Percentiles rank a stretch among this genome's conserved stretches.
phyloP scores from a whole-genome alignment of 257 asterid species.

The Solanum chiquidenum region DNA sequence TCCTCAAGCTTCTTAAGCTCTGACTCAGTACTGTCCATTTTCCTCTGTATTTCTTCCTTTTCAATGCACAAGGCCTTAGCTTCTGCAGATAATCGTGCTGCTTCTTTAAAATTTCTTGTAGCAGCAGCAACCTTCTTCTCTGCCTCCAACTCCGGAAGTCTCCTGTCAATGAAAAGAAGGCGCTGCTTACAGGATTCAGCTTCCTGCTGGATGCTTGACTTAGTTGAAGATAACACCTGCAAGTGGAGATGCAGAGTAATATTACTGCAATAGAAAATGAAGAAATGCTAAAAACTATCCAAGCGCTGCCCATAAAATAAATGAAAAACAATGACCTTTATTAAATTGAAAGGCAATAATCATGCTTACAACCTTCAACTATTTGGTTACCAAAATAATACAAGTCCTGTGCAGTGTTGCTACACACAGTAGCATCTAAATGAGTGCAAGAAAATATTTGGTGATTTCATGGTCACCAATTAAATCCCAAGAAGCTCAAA shows the following conservation, averaged over 20 bases:
- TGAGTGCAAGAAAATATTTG: too few species aligned
- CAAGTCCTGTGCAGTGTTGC: too few species aligned
- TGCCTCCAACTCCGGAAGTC: conserved; percentile 39
- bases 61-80: conserved; percentile 25
- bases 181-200: conserved; percentile 28
- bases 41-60: conserved; percentile 19
- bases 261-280: too few species aligned
- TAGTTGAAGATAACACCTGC: conserved; percentile 31
- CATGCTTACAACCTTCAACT: too few species aligned
- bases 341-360: too few species aligned
- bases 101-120: conserved; percentile 43
- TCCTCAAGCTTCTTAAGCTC: conserved; percentile 27
- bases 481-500: too few species aligned
- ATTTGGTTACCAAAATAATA: too few species aligned
- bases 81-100: conserved; percentile 34
- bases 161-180: conserved; percentile 30
- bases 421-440: too few species aligned
- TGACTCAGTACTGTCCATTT: conserved; percentile 10
- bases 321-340: too few species aligned
- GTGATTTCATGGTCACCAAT: too few species aligned
- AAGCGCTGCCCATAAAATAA: too few species aligned
- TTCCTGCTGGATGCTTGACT: conserved; percentile 35
- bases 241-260: not conserved
- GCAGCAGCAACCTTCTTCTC: conserved; percentile 44
- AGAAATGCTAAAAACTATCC: too few species aligned